A percentile compares a stretch with the other conserved stretches of the same genome.
Evolutionary conservation across 202 grass and related monocot genomes (phyloP).

Genomic region (Cymbopogon flexuosus): DNA sequence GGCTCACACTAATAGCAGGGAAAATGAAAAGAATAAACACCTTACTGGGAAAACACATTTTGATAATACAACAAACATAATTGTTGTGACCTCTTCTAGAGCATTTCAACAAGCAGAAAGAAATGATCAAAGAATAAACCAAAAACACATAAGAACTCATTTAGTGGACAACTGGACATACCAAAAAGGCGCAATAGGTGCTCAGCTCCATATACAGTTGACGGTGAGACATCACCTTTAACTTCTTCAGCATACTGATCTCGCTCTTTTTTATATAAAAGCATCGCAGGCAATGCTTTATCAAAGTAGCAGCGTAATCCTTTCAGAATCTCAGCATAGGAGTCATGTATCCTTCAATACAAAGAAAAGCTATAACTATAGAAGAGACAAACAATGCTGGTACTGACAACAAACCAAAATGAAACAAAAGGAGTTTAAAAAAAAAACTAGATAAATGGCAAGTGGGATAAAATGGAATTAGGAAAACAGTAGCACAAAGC

Average conservation of each 20-base stretch:
- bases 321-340: constrained; percentile 79
- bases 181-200: constrained; percentile 95
- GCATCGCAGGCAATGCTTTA: constrained; percentile 90
- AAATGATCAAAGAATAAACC: constrained; percentile 7
- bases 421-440: background rate
- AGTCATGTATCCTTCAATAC: constrained; percentile 71
- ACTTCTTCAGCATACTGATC: constrained; percentile 71
- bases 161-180: constrained; percentile 45
- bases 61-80: background rate
- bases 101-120: constrained; percentile 10
- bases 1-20: background rate
- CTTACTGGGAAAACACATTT: background rate
- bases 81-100: background rate
- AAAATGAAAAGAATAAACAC: constrained; percentile 6
- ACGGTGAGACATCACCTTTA: constrained; percentile 61
- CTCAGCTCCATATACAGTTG: constrained; percentile 92
- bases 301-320: constrained; percentile 94
- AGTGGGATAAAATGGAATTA: background rate
- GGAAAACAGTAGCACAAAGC: constrained; percentile 1
- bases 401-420: background rate
- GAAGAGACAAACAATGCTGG: background rate
- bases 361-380: constrained; percentile 29
- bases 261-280: constrained; percentile 90
- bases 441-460: background rate
- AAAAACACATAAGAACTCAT: constrained; percentile 15